Percentiles rank a stretch among this genome's conserved stretches.
Evolutionary conservation across 805 yeast genomes (phyloP).

Genomic region (Lachancea nothofagi): DNA sequence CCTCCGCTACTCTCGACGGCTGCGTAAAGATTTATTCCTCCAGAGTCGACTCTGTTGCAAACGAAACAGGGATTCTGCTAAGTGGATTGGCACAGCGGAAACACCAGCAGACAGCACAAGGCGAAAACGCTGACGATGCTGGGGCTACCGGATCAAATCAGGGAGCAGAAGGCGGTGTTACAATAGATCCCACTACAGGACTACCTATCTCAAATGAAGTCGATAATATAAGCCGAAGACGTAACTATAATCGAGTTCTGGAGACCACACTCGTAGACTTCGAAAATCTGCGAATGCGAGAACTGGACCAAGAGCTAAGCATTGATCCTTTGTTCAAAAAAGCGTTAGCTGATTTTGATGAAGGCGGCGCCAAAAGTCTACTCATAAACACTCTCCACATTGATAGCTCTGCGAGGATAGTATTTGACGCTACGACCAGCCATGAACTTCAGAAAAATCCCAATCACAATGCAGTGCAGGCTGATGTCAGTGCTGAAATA

Average conservation of each 20-base stretch:
- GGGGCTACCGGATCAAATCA: constrained; percentile 12
- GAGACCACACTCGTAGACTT: constrained; percentile 48
- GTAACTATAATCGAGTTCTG: constrained; percentile 28
- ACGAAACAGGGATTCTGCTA: constrained; percentile 78
- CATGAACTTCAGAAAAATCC: constrained; percentile 2
- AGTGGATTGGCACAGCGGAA: constrained; percentile 60
- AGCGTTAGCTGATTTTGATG: constrained; percentile 73
- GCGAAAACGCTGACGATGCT: constrained; percentile 22
- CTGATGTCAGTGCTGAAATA: constrained; percentile 3
- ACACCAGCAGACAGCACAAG: constrained; percentile 21
- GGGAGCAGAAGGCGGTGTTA: constrained; percentile 20
- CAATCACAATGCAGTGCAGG: constrained; percentile 23
- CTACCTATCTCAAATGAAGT: constrained; percentile 27
- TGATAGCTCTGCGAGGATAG: constrained; percentile 49
- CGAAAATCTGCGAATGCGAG: constrained; percentile 45
- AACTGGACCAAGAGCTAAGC: constrained; percentile 56
- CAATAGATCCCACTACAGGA: constrained; percentile 33
- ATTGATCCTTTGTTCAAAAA: constrained; percentile 74
- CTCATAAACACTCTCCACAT: constrained; percentile 55
- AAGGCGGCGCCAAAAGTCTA: constrained; percentile 73
- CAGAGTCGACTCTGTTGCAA: constrained; percentile 85
- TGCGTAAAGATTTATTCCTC: constrained; percentile 90
- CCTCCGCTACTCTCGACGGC: constrained; percentile 88
- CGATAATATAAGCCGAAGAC: constrained; percentile 23
- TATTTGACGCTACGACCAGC: constrained; percentile 53